These are phyloP conservation scores for Zygnema cylindricum DNA, from an alignment of 139 green algal species.

Conservation along the genomic window DNA sequence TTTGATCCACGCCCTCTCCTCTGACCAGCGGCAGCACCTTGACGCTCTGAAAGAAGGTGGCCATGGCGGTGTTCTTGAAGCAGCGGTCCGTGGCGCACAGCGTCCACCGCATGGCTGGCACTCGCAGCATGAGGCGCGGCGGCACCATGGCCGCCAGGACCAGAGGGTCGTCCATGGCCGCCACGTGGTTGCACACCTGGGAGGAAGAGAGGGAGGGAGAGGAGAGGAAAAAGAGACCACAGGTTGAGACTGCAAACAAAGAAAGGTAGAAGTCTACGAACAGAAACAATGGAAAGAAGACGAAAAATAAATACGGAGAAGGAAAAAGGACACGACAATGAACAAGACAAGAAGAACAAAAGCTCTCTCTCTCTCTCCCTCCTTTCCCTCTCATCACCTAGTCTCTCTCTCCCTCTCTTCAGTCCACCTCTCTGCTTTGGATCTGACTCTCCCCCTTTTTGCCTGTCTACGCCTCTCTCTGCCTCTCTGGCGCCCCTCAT, in stretches of 20 bases:
- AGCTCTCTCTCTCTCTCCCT: too few species aligned
- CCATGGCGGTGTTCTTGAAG: slow-evolving; percentile 75
- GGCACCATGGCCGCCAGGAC: slow-evolving; percentile 79
- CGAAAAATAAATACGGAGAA: too few species aligned
- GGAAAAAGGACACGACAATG: too few species aligned
- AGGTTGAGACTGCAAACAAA: not conserved
- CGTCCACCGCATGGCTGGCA: slow-evolving; percentile 77
- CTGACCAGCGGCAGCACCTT: slow-evolving; percentile 85
- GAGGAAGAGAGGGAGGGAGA: not conserved
- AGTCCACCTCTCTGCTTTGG: too few species aligned
- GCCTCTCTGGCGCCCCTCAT: too few species aligned
- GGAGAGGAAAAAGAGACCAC: not conserved
- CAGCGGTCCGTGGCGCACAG: slow-evolving; percentile 90
- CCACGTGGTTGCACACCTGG: slow-evolving; percentile 82
- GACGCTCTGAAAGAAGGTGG: slow-evolving; percentile 78
- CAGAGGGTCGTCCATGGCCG: slow-evolving; percentile 86
- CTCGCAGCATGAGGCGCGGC: slow-evolving; percentile 57
- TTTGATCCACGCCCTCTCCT: slow-evolving; percentile 79
- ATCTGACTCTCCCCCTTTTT: too few species aligned
- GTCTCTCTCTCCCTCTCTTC: too few species aligned
- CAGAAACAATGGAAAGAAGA: not conserved
- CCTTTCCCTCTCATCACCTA: too few species aligned
- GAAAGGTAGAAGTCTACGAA: not conserved
- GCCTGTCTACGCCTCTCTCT: too few species aligned
- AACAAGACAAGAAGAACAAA: too few species aligned